Base-by-base conservation (phyloP, 805 yeast genomes). In the Hanseniaspora occidentalis region DNA sequence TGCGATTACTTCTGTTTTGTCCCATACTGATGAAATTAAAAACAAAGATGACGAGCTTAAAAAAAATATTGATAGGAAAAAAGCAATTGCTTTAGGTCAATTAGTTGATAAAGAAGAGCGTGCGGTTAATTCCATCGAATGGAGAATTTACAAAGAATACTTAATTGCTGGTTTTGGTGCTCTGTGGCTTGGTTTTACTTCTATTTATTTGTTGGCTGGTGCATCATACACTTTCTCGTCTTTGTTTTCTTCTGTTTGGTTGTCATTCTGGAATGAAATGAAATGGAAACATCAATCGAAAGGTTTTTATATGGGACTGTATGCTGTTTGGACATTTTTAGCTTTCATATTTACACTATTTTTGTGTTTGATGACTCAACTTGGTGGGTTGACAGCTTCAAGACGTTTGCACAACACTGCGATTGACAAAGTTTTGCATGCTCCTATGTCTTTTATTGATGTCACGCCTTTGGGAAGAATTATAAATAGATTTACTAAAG, bases 401-500 rank as follows among this genome's bases (percentile, higher is more conserved):
- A 70, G 61, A 41, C 54, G 50, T n/a, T 62, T 85, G 53, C 84
- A 84, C 52, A 62, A 78, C 33, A 49, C 51, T 38, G 86, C 94
- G 0, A 66, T 78, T 40, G 58, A 67, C 36, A 70, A 65, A 27
- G 65, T 85, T 13, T 61, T 85, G 44, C 77, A 77, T 45, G 77
- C 92, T 2, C 94, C 94, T 37, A 83, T 84, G 89, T 61, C 77
- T 1, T 86, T 74, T 55, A 69, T 84, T 61, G 95, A 86, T 53
- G 75, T 84, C 9, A 82, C 94, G 0, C 96, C 96, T 14, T 70
- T 83, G 67, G 95, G 96, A 1, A 69, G 95, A 48, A 77, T 85
- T 43, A 64, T 86, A 56, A 85, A 84, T 60, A 66, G 94, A 46
- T 83, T 83, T 54, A 79, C 89, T 6, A 79, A 80, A 49, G 94